A percentile compares a stretch with the other conserved stretches of the same genome.
Evolutionary conservation across 2,329 filamentous ascomycete species (phyloP).

Genomic region (Xylogone sp.): DNA sequence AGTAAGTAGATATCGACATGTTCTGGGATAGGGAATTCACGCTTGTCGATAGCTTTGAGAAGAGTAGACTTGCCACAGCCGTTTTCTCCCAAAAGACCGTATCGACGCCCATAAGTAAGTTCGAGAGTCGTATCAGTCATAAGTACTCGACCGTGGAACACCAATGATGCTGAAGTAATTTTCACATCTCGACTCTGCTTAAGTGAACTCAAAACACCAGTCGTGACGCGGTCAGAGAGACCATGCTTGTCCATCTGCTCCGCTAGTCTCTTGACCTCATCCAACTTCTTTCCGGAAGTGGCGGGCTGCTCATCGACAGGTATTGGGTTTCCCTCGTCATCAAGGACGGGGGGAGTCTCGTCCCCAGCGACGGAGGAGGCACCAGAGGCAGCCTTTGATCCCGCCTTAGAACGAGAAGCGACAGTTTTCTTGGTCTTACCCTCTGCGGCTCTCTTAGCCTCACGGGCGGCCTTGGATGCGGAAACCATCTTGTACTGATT

Average conservation of each 20-base stretch:
- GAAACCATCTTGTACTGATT: slow-evolving; percentile 55
- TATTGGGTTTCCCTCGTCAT: slow-evolving; percentile 55
- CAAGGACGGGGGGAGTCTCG: slow-evolving; percentile 55
- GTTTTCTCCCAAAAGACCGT: slow-evolving; percentile 96
- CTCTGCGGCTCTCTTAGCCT: slow-evolving; percentile 67
- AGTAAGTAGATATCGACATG: slow-evolving; percentile 98
- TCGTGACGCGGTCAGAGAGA: slow-evolving; percentile 95
- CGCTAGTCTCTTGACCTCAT: slow-evolving; percentile 80
- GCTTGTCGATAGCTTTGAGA: slow-evolving; percentile 86
- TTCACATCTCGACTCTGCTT: slow-evolving; percentile 89
- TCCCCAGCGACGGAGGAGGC: slow-evolving; percentile 69
- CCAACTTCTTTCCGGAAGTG: slow-evolving; percentile 68
- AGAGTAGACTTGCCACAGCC: slow-evolving; percentile 98
- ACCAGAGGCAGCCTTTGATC: slow-evolving; percentile 61
- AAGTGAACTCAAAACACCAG: slow-evolving; percentile 88
- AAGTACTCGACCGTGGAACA: slow-evolving; percentile 96
- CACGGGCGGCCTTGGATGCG: slow-evolving; percentile 67
- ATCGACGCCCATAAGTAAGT: slow-evolving; percentile 86
- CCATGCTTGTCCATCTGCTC: slow-evolving; percentile 95
- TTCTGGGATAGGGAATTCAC: slow-evolving; percentile 93
- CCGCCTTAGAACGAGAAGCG: slow-evolving; percentile 60
- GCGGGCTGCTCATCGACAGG: slow-evolving; percentile 60
- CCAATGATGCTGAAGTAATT: slow-evolving; percentile 87
- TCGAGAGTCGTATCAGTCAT: slow-evolving; percentile 93
- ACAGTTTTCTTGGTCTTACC: slow-evolving; percentile 77